phyloP scores from a whole-genome alignment of 768 basidiomycete species.

The Auriculariales sp. region DNA sequence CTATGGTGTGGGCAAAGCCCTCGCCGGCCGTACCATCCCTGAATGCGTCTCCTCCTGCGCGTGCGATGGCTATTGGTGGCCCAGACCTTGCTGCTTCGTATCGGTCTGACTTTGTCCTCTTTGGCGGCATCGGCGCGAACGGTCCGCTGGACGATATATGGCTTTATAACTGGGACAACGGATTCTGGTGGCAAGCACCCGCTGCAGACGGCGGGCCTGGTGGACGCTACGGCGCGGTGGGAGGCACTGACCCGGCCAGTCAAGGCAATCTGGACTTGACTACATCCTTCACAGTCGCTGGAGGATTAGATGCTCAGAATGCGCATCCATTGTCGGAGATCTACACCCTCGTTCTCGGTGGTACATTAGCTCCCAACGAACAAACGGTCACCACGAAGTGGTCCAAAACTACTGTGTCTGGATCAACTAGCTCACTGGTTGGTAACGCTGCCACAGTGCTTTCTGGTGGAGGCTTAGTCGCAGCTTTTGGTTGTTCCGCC shows the following conservation, averaged over 20 bases:
- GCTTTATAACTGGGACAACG: conserved; percentile 65
- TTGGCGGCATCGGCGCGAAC: conserved; percentile 49
- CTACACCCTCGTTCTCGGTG: conserved; percentile 57
- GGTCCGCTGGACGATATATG: conserved; percentile 53
- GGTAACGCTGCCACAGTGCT: conserved; percentile 18
- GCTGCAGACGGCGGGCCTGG: conserved; percentile 40
- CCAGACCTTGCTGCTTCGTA: conserved; percentile 57
- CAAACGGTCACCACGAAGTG: conserved; percentile 41
- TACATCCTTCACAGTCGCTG: conserved; percentile 60
- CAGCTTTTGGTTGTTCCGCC: conserved; percentile 47
- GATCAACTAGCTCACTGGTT: conserved; percentile 20
- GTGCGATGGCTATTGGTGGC: conserved; percentile 35
- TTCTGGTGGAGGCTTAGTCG: conserved; percentile 32
- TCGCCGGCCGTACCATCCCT: neutral
- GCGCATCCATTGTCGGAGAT: conserved; percentile 43
- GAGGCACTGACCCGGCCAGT: conserved; percentile 52
- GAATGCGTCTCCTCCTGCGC: neutral
- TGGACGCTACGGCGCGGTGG: conserved; percentile 55
- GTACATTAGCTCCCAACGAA: conserved; percentile 57
- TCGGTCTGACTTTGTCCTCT: conserved; percentile 58
- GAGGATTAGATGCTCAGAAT: conserved; percentile 42
- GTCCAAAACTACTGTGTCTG: too few relatives aligned
- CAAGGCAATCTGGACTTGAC: conserved; percentile 32
- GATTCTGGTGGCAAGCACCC: conserved; percentile 58
- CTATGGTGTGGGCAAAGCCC: neutral